Evolutionary conservation across 331 rosid genomes (phyloP).

Genomic region (Acacia concinna): DNA sequence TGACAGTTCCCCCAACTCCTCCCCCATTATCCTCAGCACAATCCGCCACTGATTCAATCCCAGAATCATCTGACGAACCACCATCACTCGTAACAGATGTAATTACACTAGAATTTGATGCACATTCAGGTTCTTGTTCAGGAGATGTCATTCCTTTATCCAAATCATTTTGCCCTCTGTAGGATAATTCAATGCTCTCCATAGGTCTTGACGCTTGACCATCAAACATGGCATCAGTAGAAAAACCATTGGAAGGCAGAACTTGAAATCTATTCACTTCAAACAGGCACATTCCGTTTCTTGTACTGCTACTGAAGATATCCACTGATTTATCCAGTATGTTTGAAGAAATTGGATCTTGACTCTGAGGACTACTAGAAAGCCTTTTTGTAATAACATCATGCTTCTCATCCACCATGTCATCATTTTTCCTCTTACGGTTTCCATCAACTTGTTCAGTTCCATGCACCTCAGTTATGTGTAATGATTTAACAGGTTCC

Average conservation of each 20-base stretch:
- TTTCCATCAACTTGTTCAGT: background rate
- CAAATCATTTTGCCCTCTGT: slow-evolving; percentile 37
- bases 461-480: background rate
- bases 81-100: slow-evolving; percentile 56
- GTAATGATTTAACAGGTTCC: slow-evolving; percentile 1
- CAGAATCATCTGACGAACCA: slow-evolving; percentile 60
- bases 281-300: background rate
- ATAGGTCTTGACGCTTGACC: slow-evolving; percentile 32
- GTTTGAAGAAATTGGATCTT: background rate
- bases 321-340: background rate
- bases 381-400: background rate
- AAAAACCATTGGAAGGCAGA: slow-evolving; percentile 18
- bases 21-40: slow-evolving; percentile 40
- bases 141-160: slow-evolving; percentile 40
- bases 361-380: background rate
- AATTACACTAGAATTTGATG: slow-evolving; percentile 57
- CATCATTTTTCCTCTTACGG: slow-evolving; percentile 20
- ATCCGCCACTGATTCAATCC: slow-evolving; percentile 36
- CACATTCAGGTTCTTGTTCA: slow-evolving; percentile 49
- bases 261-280: background rate
- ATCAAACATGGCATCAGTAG: slow-evolving; percentile 27
- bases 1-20: slow-evolving; percentile 41
- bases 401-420: background rate
- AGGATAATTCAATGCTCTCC: slow-evolving; percentile 31
- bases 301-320: background rate